Evolutionary conservation across 306 rosid species (phyloP), one percentile per base, ranked within the genome.

Genomic region (Carpinus fangiana): DNA sequence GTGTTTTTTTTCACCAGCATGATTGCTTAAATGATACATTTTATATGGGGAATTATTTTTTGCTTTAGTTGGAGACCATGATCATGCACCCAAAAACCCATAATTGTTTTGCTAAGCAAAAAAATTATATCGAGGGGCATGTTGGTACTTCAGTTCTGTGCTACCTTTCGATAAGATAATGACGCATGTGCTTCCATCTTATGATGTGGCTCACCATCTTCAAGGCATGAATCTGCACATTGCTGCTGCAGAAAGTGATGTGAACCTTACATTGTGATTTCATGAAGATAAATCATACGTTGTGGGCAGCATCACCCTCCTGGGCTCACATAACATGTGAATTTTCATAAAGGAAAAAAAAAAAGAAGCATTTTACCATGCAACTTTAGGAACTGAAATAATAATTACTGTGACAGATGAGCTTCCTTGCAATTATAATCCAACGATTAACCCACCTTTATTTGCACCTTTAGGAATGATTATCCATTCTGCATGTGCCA

Each of bases 251-350:
- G 89, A 86, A 83, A 80, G 86, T 86, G 88, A 84, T 74, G 83
- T 85, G 76, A 82, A 80, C 83, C 84, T 83, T 81, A 80, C 82
- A 82, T 55, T 76, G 81, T 60, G 73, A 80, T 64, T 76, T 86
- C 86, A 56, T 64, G 75, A 84, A 82, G 73, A 78, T 72, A 85
- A 38, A 87, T 83, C 75, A 80, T 38, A 38, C 80, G 74, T 81
- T 81, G 61, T 76, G 82, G 79, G 79, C 57, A 84, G 54, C 79
- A 81, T 48, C 81, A 66, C 66, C 5, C 61, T 66, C 70, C 81
- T 81, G 88, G 88, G 90, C 88, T 87, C 88, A 77, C 91, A 72
- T 23, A 38, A 51, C 89, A 75, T 82, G 83, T 75, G 86, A 86
- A 75, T 68, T 23, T 41, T 76, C 76, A 80, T 81, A 79, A 78